Conservation (phyloP, 495 filamentous ascomycete genomes). For the Entonaema liquescens region DNA sequence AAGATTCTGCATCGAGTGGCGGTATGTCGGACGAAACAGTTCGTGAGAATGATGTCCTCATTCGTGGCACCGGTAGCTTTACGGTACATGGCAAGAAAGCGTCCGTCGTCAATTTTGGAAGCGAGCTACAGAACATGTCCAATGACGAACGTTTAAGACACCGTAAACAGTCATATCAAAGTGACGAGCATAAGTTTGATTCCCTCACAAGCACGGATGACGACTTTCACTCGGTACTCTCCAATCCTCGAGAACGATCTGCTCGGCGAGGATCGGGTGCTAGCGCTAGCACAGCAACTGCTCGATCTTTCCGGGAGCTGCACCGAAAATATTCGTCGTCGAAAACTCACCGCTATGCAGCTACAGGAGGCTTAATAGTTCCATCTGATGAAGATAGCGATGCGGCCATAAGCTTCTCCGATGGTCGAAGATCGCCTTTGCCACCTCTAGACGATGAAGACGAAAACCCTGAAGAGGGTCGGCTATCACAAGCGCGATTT, state of each 20-base stretch:
- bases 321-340: constrained; percentile 61
- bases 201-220: constrained; percentile 43
- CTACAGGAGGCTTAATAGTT: constrained; percentile 47
- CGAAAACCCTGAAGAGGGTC: constrained; percentile 22
- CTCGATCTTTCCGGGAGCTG: constrained; percentile 62
- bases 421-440: constrained; percentile 62
- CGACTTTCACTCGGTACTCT: constrained; percentile 50
- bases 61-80: constrained; percentile 84
- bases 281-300: constrained; percentile 65
- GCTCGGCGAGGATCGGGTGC: constrained; percentile 62
- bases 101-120: constrained; percentile 91
- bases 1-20: constrained; percentile 72
- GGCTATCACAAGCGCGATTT: constrained; percentile 48
- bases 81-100: constrained; percentile 98
- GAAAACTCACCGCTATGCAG: constrained; percentile 45
- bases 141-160: constrained; percentile 75
- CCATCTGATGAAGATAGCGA: constrained; percentile 66
- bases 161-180: constrained; percentile 47
- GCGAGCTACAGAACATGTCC: constrained; percentile 82
- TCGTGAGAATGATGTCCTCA: constrained; percentile 71
- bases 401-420: constrained; percentile 63
- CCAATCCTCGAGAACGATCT: constrained; percentile 44
- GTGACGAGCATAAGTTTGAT: constrained; percentile 45
- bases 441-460: constrained; percentile 59
- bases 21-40: constrained; percentile 68